Evolutionary conservation across 2,329 filamentous ascomycete species (phyloP).

Genomic region (Sporothrix pallida): DNA sequence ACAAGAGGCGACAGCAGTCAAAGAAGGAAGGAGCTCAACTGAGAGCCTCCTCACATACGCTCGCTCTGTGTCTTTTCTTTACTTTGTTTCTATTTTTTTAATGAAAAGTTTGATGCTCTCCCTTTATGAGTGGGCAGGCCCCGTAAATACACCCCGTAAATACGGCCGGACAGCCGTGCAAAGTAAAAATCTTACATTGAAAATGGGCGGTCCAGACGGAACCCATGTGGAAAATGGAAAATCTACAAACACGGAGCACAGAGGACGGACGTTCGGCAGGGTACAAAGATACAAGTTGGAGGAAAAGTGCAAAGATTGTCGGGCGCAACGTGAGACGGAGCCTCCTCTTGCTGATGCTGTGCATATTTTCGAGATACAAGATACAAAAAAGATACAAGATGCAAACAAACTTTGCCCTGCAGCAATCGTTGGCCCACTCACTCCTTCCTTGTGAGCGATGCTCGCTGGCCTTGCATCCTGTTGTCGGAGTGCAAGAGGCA

Average conservation of each 20-base stretch:
- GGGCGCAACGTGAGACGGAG: background rate
- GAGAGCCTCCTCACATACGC: background rate
- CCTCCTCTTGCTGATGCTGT: background rate
- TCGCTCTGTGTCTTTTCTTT: background rate
- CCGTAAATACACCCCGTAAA: constrained; percentile 7
- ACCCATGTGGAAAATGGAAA: constrained; percentile 8
- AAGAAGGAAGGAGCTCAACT: background rate
- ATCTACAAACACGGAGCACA: background rate
- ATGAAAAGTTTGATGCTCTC: background rate
- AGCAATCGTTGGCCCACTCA: background rate
- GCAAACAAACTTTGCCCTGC: background rate
- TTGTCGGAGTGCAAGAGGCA: background rate
- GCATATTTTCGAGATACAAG: background rate
- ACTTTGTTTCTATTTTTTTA: background rate
- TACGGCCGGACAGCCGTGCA: background rate
- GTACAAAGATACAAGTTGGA: too few relatives aligned
- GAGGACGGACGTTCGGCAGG: too few relatives aligned
- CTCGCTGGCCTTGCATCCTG: background rate
- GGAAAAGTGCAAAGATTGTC: too few relatives aligned
- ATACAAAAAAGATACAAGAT: too few relatives aligned
- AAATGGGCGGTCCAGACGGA: background rate
- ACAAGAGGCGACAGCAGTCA: background rate
- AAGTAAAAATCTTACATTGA: background rate
- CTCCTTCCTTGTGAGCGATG: background rate
- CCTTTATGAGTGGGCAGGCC: background rate